Conservation (phyloP, 1,139 yeast species). For the Suhomyces bokatorum region DNA sequence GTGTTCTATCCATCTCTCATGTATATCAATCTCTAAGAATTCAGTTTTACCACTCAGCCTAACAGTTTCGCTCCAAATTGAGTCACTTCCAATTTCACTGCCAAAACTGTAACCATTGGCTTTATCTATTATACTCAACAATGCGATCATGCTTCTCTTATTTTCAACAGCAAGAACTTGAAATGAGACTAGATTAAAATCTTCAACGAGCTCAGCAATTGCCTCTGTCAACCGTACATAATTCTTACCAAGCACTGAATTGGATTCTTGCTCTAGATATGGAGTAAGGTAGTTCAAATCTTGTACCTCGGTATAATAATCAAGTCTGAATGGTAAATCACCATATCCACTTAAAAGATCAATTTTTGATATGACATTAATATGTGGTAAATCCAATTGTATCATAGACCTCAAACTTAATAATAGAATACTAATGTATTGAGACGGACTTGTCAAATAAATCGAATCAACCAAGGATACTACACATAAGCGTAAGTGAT, state of each 20-base stretch:
- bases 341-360: constrained; percentile 72
- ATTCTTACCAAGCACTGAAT: constrained; percentile 56
- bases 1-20: constrained; percentile 93
- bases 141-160: constrained; percentile 83
- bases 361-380: constrained; percentile 72
- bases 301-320: constrained; percentile 90
- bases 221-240: constrained; percentile 73
- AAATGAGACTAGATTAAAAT: constrained; percentile 82
- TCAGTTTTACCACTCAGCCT: constrained; percentile 69
- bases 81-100: constrained; percentile 92
- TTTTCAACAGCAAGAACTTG: constrained; percentile 92
- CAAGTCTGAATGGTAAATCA: constrained; percentile 66
- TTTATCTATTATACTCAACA: constrained; percentile 77
- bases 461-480: constrained; percentile 86
- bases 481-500: constrained; percentile 77
- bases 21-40: constrained; percentile 63
- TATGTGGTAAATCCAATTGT: constrained; percentile 47
- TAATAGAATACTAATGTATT: constrained; percentile 80
- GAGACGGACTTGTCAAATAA: constrained; percentile 83
- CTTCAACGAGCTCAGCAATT: constrained; percentile 81
- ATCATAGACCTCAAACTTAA: constrained; percentile 72
- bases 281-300: constrained; percentile 74
- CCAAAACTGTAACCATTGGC: constrained; percentile 95
- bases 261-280: constrained; percentile 66
- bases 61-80: constrained; percentile 93